These are phyloP conservation scores for Scutellaria barbata DNA, from an alignment of 257 asterid species.

Conservation along the genomic window DNA sequence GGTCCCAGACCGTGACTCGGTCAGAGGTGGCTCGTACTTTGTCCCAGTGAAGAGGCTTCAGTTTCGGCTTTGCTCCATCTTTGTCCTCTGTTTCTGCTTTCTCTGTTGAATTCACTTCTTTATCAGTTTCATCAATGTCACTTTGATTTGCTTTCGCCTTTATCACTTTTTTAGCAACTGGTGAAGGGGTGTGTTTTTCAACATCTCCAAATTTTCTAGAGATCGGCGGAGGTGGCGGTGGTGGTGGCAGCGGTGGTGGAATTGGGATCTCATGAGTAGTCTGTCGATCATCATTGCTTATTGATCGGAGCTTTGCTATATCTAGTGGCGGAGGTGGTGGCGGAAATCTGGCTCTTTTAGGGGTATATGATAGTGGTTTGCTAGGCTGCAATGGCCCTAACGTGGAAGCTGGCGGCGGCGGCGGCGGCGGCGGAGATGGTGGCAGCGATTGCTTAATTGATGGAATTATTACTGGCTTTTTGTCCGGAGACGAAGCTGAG, in stretches of 20 bases:
- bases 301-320: conserved; percentile 61
- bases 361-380: conserved; percentile 53
- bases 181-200: conserved; percentile 37
- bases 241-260: conserved; percentile 63
- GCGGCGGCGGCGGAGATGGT: conserved; percentile 53
- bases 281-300: conserved; percentile 55
- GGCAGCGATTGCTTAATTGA: conserved; percentile 64
- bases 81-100: conserved; percentile 50
- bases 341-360: conserved; percentile 68
- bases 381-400: conserved; percentile 37
- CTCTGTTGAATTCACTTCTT: conserved; percentile 45
- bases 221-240: conserved; percentile 51
- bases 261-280: conserved; percentile 33
- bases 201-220: conserved; percentile 41
- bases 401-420: conserved; percentile 39
- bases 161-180: conserved; percentile 39
- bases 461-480: conserved; percentile 66
- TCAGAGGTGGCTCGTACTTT: conserved; percentile 95
- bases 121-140: conserved; percentile 38
- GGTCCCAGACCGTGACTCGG: conserved; percentile 97
- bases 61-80: conserved; percentile 73
- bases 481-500: conserved; percentile 62
- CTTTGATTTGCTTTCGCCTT: conserved; percentile 43
- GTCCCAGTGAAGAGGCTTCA: conserved; percentile 98
- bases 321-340: conserved; percentile 91